Percentiles rank a stretch among this genome's conserved stretches.
Evolutionary conservation across 225 moss, liverwort and hornwort species (phyloP).

Genomic region (Polytrichum formosum): DNA sequence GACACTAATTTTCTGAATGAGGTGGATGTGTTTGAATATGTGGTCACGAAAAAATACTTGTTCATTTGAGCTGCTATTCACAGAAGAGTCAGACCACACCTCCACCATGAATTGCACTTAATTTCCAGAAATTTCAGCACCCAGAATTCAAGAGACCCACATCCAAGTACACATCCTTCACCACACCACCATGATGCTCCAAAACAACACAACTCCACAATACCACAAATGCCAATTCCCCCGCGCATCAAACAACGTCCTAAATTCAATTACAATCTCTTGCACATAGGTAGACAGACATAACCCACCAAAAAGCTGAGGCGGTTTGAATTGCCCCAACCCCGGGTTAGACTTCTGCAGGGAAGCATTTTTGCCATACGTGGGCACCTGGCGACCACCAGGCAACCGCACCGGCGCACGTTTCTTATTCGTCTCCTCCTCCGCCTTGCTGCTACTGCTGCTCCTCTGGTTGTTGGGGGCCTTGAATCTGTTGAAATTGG

Average conservation of each 20-base stretch:
- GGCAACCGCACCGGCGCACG: conserved; percentile 40
- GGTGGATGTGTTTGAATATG: too few species aligned
- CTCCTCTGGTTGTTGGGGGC: neutral
- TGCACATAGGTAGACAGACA: neutral
- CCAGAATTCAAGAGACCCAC: too few species aligned
- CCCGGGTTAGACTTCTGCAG: conserved; percentile 31
- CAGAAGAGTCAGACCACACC: too few species aligned
- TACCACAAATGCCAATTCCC: too few species aligned
- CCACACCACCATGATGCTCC: neutral
- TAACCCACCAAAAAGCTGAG: conserved; percentile 31
- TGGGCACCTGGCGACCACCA: conserved; percentile 17
- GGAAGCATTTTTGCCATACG: conserved; percentile 19
- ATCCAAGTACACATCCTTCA: neutral
- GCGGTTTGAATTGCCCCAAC: conserved; percentile 49
- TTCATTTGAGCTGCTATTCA: too few species aligned
- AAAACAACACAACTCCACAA: too few species aligned
- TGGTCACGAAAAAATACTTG: too few species aligned
- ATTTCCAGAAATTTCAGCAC: too few species aligned
- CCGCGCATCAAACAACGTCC: neutral
- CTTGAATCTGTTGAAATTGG: neutral
- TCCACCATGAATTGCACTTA: too few species aligned
- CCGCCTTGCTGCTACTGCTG: conserved; percentile 13
- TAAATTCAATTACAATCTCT: neutral
- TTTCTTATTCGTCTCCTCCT: conserved; percentile 16
- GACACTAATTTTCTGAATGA: too few species aligned